These are phyloP conservation scores for Fraxinus angustifolia DNA, from an alignment of 305 asterid genomes.

Conservation along the genomic window DNA sequence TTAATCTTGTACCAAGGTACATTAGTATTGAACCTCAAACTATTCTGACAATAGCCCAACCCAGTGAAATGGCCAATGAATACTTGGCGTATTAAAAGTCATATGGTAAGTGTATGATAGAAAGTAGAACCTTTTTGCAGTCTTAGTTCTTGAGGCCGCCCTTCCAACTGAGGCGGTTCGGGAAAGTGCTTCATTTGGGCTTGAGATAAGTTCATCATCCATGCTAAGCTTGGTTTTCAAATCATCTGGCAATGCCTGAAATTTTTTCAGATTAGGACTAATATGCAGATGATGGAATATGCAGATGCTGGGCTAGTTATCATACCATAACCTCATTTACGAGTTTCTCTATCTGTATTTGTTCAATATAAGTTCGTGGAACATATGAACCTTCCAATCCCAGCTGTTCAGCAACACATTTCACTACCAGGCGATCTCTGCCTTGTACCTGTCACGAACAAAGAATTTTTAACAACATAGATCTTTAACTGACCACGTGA, in stretches of 20 bases:
- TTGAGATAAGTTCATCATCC: conserved; percentile 76
- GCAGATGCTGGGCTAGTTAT: conserved; percentile 14
- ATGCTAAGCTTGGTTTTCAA: conserved; percentile 83
- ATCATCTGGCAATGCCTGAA: conserved; percentile 94
- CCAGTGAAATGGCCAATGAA: neutral
- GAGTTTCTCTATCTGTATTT: conserved; percentile 94
- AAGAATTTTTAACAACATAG: neutral
- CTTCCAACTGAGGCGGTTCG: conserved; percentile 72
- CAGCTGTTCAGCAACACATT: conserved; percentile 72
- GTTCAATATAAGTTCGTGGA: conserved; percentile 92
- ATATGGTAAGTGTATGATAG: neutral
- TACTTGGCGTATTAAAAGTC: neutral
- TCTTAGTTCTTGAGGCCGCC: conserved; percentile 56
- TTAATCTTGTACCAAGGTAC: neutral
- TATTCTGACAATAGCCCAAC: neutral
- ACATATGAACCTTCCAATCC: conserved; percentile 84
- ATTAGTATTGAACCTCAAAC: neutral
- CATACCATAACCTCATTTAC: conserved; percentile 94
- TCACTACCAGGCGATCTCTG: conserved; percentile 67
- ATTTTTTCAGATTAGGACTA: conserved; percentile 29
- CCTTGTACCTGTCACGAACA: conserved; percentile 79
- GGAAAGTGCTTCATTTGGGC: conserved; percentile 83
- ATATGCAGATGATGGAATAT: conserved; percentile 12
- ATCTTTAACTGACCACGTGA: conserved; percentile 12
- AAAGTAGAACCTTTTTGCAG: conserved; percentile 50